Conservation (phyloP, 2,329 filamentous ascomycete species). For the Cytospora piceicola region DNA sequence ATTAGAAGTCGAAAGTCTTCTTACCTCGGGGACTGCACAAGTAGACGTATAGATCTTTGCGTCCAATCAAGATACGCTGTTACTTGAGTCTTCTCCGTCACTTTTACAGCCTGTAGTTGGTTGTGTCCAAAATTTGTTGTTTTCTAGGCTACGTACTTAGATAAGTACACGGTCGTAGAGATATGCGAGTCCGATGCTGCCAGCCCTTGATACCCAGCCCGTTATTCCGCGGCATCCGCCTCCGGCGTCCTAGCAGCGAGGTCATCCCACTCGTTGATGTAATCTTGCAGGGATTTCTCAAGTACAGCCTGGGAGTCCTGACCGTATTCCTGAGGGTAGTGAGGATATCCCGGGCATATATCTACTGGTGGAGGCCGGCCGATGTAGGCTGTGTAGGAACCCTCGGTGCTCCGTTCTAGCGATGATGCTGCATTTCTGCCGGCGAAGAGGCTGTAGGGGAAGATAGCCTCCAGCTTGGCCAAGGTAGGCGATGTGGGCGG, state of each 20-base stretch:
- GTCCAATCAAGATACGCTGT: too few species aligned
- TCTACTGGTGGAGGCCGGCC: not conserved
- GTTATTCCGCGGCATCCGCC: not conserved
- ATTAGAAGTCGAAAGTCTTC: too few species aligned
- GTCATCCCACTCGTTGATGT: slow-evolving; percentile 14
- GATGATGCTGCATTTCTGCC: not conserved
- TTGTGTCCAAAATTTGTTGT: not conserved
- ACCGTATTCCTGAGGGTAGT: not conserved
- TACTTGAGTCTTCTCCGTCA: too few species aligned
- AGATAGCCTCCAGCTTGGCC: slow-evolving; percentile 17
- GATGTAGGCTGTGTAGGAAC: slow-evolving; percentile 14
- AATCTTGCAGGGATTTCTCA: slow-evolving; percentile 7
- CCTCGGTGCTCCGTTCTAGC: not conserved
- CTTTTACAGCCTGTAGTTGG: not conserved
- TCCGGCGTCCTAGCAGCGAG: not conserved
- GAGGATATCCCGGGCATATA: not conserved
- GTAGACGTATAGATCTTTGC: too few species aligned
- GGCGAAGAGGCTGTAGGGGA: slow-evolving; percentile 10
- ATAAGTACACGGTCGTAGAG: not conserved
- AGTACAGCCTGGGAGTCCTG: not conserved
- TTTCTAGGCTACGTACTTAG: not conserved
- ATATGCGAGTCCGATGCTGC: not conserved
- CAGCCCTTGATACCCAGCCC: not conserved
- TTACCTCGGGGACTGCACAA: too few species aligned
- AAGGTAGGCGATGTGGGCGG: not conserved